Percentiles rank a stretch among this genome's conserved stretches.
Conservation (phyloP, 495 filamentous ascomycete genomes). For the Penicillium psychrofluorescens region DNA sequence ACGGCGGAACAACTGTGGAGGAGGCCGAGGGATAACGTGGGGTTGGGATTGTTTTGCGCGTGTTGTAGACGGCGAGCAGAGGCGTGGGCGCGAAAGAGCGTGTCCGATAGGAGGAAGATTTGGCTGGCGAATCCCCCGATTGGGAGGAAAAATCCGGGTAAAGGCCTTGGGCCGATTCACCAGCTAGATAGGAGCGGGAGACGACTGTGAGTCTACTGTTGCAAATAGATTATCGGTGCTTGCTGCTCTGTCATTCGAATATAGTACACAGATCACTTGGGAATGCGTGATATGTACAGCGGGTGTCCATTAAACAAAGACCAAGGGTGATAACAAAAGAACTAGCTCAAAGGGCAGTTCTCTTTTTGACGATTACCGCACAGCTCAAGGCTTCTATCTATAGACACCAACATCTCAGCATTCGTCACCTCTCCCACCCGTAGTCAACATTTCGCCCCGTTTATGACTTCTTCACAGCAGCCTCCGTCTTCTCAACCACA, state of each 20-base stretch:
- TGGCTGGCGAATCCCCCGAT: conserved; percentile 18
- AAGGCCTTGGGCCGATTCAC: not conserved
- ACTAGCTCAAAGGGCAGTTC: too few relatives aligned
- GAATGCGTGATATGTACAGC: conserved; percentile 22
- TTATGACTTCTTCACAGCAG: conserved; percentile 21
- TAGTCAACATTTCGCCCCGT: too few relatives aligned
- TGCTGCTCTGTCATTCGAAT: too few relatives aligned
- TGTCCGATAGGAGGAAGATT: conserved; percentile 31
- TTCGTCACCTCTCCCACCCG: too few relatives aligned
- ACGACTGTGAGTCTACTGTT: too few relatives aligned
- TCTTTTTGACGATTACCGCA: too few relatives aligned
- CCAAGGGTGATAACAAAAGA: too few relatives aligned
- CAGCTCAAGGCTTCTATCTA: not conserved
- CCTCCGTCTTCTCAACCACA: conserved; percentile 17
- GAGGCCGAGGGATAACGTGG: conserved; percentile 2
- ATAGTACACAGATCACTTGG: conserved; percentile 1
- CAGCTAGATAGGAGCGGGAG: too few relatives aligned
- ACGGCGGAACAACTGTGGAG: conserved; percentile 7
- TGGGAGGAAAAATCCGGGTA: conserved; percentile 28
- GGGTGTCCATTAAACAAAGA: conserved; percentile 2
- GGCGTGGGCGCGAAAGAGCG: too few relatives aligned
- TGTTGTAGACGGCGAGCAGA: too few relatives aligned
- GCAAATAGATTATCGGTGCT: too few relatives aligned
- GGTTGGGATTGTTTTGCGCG: not conserved
- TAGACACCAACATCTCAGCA: not conserved